Conservation (phyloP, 164 flowering plant species). For the Tinospora cordifolia region DNA sequence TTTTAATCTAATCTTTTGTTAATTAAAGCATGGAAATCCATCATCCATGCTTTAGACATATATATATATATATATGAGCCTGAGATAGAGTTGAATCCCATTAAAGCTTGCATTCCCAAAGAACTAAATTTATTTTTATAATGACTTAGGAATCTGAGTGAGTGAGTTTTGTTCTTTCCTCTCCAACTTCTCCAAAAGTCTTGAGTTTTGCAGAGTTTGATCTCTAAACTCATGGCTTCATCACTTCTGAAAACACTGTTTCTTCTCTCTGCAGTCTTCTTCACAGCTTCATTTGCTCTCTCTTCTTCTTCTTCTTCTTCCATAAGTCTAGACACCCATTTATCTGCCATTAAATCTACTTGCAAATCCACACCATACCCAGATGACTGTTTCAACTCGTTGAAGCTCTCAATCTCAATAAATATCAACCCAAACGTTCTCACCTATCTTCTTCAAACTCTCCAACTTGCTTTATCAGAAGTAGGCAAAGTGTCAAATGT, state of each 20-base stretch:
- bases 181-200: neutral
- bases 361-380: constrained; percentile 84
- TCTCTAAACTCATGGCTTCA: constrained; percentile 17
- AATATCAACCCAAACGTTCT: constrained; percentile 50
- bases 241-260: constrained; percentile 4
- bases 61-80: too few relatives aligned
- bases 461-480: constrained; percentile 53
- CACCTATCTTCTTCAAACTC: constrained; percentile 43
- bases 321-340: constrained; percentile 16
- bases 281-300: constrained; percentile 11
- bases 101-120: too few relatives aligned
- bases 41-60: too few relatives aligned
- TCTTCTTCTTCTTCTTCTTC: constrained; percentile 15
- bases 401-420: constrained; percentile 65
- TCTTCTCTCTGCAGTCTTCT: constrained; percentile 7
- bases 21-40: too few relatives aligned
- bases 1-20: too few relatives aligned
- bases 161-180: neutral
- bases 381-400: constrained; percentile 46
- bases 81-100: too few relatives aligned
- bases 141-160: too few relatives aligned
- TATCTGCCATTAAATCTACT: constrained; percentile 31
- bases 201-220: neutral
- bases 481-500: constrained; percentile 40
- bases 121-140: too few relatives aligned